A percentile compares a stretch with the other conserved stretches of the same genome.
Conservation (phyloP, 2,329 filamentous ascomycete genomes). For the Xylariaceae sp. region DNA sequence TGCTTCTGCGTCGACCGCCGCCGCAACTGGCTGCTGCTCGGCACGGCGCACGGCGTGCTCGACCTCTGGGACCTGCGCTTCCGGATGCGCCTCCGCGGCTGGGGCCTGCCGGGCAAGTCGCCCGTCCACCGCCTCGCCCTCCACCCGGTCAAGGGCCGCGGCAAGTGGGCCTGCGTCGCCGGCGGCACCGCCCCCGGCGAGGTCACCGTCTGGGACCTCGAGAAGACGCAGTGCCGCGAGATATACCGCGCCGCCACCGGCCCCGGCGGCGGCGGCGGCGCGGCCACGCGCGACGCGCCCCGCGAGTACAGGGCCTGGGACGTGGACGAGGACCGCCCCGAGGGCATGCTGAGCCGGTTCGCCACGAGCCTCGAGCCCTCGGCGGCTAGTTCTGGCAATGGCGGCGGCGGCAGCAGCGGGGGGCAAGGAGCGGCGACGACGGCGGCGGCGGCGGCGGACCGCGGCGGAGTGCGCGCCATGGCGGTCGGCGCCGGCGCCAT, state of each 20-base stretch:
- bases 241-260: conserved; percentile 67
- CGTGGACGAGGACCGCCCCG: conserved; percentile 80
- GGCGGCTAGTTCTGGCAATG: conserved; percentile 27
- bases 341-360: conserved; percentile 80
- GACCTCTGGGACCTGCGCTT: conserved; percentile 98
- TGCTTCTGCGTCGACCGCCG: conserved; percentile 84
- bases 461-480: conserved; percentile 64
- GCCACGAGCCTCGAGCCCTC: conserved; percentile 64
- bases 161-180: conserved; percentile 80
- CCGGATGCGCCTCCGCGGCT: conserved; percentile 75
- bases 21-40: conserved; percentile 83
- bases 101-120: conserved; percentile 76
- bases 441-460: too few relatives aligned
- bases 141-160: conserved; percentile 70
- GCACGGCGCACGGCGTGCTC: conserved; percentile 86
- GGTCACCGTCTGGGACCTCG: conserved; percentile 91
- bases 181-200: conserved; percentile 83
- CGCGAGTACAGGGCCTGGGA: conserved; percentile 77
- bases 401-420: conserved; percentile 27
- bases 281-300: conserved; percentile 38
- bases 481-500: conserved; percentile 62
- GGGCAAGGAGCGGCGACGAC: too few relatives aligned
- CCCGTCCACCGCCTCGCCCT: conserved; percentile 73
- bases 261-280: conserved; percentile 13
- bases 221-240: conserved; percentile 81